Conservation (phyloP, 139 green algal species). For the Chlamydomonas sphaeroides region DNA sequence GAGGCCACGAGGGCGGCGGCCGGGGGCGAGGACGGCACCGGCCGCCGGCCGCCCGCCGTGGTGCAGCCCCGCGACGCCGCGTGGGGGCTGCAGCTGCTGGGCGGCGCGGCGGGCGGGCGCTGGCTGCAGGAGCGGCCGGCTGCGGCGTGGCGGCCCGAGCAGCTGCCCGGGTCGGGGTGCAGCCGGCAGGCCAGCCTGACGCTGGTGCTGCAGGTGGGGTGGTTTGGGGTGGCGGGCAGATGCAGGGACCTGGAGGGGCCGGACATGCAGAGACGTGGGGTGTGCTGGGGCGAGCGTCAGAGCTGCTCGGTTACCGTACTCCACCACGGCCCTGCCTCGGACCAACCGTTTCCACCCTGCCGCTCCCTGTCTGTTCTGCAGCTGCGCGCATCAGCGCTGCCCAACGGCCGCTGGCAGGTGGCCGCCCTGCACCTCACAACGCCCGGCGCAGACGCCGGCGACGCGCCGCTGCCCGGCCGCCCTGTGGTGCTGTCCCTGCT, state of each 20-base stretch:
- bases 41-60: no score
- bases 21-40: no score
- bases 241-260: no score
- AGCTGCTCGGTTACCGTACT: no score
- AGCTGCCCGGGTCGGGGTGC: constrained; percentile 36
- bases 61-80: no score
- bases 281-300: no score
- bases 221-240: background rate
- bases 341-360: no score
- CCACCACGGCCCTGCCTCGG: no score
- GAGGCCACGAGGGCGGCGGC: background rate
- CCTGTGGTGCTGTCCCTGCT: background rate
- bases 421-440: background rate
- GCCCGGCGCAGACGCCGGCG: no score
- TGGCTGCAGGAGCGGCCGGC: background rate
- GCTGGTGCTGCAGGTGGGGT: background rate
- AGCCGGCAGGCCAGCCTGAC: constrained; percentile 44
- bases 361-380: no score
- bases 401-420: background rate
- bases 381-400: background rate
- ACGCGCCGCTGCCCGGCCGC: no score
- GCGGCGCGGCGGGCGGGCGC: background rate
- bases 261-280: no score
- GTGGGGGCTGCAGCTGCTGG: constrained; percentile 24
- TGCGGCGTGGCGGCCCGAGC: background rate